Percentiles rank a stretch among this genome's conserved stretches.
These are phyloP conservation scores for Cucurbita argyrosperma DNA, from an alignment of 306 rosid species.

Conservation along the genomic window DNA sequence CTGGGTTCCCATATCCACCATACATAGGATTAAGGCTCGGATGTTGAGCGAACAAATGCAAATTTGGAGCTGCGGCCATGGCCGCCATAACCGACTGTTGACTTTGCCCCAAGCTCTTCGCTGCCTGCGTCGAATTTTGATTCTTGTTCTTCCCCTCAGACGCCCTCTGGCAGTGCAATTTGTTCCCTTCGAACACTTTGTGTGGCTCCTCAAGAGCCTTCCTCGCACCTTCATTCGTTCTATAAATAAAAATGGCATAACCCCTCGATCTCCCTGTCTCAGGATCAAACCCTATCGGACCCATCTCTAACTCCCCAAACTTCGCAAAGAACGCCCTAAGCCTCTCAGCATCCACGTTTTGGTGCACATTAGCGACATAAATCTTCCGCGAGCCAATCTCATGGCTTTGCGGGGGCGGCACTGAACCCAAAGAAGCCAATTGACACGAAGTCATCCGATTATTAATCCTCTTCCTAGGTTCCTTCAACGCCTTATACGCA, in stretches of 20 bases:
- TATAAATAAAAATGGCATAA: conserved; percentile 27
- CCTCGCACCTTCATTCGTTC: conserved; percentile 15
- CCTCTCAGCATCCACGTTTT: conserved; percentile 17
- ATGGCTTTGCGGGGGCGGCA: neutral
- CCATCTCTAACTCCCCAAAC: conserved; percentile 29
- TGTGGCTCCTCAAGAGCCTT: conserved; percentile 29
- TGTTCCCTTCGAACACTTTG: conserved; percentile 25
- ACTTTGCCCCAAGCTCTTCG: neutral
- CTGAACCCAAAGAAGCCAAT: conserved; percentile 21
- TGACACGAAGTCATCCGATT: conserved; percentile 26
- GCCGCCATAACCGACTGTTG: conserved; percentile 7
- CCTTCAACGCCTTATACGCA: conserved; percentile 13
- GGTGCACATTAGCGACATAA: conserved; percentile 28
- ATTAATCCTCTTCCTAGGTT: conserved; percentile 22
- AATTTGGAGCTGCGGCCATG: conserved; percentile 15
- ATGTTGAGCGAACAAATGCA: conserved; percentile 16
- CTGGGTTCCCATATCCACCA: conserved; percentile 10
- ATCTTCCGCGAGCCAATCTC: conserved; percentile 15
- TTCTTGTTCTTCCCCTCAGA: conserved; percentile 22
- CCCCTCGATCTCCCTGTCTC: conserved; percentile 25
- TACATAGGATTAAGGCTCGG: conserved; percentile 12
- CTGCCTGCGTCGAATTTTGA: conserved; percentile 7
- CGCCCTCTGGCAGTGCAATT: conserved; percentile 35
- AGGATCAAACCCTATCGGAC: conserved; percentile 29
- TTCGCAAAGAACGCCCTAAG: conserved; percentile 14